phyloP scores from a whole-genome alignment of 1,284 basidiomycete genomes.

The Anthracocystis walkeri region DNA sequence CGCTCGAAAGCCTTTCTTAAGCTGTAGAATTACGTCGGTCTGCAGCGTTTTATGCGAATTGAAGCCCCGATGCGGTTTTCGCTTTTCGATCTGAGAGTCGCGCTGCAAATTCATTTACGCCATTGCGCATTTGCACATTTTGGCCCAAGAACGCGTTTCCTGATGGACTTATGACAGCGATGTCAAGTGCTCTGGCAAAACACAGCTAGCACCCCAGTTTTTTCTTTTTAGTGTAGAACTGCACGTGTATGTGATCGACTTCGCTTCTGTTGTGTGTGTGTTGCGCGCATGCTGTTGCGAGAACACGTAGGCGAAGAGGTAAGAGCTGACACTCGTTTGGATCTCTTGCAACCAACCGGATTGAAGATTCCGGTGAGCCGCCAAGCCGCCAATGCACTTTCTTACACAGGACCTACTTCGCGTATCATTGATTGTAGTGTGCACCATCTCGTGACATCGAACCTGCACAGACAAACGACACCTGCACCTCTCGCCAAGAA shows the following conservation, averaged over 20 bases:
- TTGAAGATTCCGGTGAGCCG: not conserved
- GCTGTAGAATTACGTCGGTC: slow-evolving; percentile 8
- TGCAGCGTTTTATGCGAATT: not conserved
- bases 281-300: not conserved
- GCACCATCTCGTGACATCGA: too few species aligned
- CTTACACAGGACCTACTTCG: not conserved
- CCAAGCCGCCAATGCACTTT: not conserved
- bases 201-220: not conserved
- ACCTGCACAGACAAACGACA: too few species aligned
- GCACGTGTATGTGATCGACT: slow-evolving; percentile 6
- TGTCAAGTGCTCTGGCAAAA: not conserved
- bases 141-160: slow-evolving; percentile 3
- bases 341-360: not conserved
- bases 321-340: too few species aligned
- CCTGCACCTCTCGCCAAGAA: too few species aligned
- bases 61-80: not conserved
- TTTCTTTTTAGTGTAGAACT: not conserved
- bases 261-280: not conserved
- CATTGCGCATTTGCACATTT: slow-evolving; percentile 4
- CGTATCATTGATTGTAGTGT: not conserved
- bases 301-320: too few species aligned
- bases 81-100: not conserved
- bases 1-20: too few species aligned
- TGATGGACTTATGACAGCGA: not conserved
- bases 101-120: slow-evolving; percentile 16